Evolutionary conservation across 768 basidiomycete species (phyloP), one percentile per base, ranked within the genome.

Genomic region (Wakefieldia striispora): DNA sequence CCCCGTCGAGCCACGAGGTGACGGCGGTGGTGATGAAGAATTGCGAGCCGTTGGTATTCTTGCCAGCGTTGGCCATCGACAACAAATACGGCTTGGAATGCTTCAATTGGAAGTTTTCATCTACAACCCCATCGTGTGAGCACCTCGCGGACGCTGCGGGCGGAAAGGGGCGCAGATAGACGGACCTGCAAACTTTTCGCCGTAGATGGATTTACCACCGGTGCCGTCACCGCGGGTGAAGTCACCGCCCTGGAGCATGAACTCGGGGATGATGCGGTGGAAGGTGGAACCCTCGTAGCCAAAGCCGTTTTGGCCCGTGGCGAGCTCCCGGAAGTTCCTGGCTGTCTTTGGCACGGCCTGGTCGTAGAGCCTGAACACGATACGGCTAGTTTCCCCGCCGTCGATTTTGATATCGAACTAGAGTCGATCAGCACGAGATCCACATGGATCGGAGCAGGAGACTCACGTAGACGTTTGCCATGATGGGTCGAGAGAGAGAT

Each of bases 241-340:
- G 66, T 94, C 91, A 48, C 93, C 93, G 21, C 91, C 92, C 68
- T 95, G 92, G 49, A 91, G 76, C 89, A 92, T 92, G 72, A 92
- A 94, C 36, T 77, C 42, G 56, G 86, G 87, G 63, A 93, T 91
- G 61, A 94, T 72, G 55, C 91, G 86, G 69, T 94, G 91, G 81
- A 94, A 93, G 0, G 34, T 20, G 19, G 73, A 74, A 13, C 82
- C 84, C 43, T 67, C 41, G 72, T 95, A 97, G 40, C 91, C 87
- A 50, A 70, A 90, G 4, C 88, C 88, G 45, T 86, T 60, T 64
- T 80, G 59, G 39, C 89, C 87, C 12, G 88, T 91, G 47, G 84
- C 84, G 41, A 97, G 80, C 69, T 91, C 89, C 45, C 95, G 86
- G 79, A 97, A 97, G 76, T 97, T 94, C 27, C 55, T 71, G 9